Evolutionary conservation across 495 filamentous ascomycete species (phyloP).

Genomic region (Penicillium manginii): DNA sequence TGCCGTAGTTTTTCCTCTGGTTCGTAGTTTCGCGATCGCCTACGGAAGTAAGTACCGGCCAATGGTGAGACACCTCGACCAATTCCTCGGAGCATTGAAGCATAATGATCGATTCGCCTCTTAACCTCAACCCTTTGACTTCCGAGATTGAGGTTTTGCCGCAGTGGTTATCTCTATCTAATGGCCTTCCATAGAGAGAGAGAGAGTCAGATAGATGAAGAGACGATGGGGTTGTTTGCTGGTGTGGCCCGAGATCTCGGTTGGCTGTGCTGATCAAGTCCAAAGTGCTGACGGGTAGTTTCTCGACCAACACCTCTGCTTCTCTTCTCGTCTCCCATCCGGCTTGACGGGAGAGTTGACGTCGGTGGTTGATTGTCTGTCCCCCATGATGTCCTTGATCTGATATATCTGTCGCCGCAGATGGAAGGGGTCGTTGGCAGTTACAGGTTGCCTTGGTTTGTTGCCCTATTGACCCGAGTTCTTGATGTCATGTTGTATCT

Average conservation of each 20-base stretch:
- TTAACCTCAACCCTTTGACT: not conserved
- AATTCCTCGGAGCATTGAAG: not conserved
- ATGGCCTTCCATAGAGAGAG: not conserved
- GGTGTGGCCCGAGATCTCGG: not conserved
- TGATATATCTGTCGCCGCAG: too few species aligned
- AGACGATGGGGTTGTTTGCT: not conserved
- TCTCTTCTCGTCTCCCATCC: too few species aligned
- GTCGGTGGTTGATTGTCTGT: too few species aligned
- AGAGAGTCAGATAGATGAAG: not conserved
- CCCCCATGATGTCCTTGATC: too few species aligned
- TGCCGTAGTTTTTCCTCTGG: not conserved
- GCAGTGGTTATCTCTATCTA: too few species aligned
- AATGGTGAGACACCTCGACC: not conserved
- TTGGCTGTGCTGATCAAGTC: not conserved
- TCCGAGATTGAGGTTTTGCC: not conserved
- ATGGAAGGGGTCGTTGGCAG: too few species aligned
- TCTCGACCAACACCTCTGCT: too few species aligned
- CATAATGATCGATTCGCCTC: not conserved
- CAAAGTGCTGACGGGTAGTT: too few species aligned
- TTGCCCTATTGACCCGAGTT: too few species aligned
- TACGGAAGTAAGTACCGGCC: conserved; percentile 10
- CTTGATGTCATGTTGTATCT: not conserved
- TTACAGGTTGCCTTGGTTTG: too few species aligned
- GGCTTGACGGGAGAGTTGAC: too few species aligned
- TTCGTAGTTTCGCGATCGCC: not conserved